These are phyloP conservation scores for Paramecium tetraurelia DNA, from an alignment of 73 alveolate species.

Conservation along the genomic window DNA sequence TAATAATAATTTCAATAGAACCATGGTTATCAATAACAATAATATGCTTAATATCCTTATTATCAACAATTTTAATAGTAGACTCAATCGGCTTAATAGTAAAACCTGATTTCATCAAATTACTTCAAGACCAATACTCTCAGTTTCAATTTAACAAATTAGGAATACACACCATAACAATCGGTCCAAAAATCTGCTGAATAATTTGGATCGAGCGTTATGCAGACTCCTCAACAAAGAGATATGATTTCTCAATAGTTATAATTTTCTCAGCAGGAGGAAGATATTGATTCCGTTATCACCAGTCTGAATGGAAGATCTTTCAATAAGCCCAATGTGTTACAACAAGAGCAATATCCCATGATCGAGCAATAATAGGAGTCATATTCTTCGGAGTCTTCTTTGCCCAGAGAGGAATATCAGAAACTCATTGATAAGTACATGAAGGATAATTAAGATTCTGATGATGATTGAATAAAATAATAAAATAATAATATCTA, in stretches of 20 bases:
- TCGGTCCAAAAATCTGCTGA: constrained; percentile 16
- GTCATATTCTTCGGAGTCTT: constrained; percentile 6
- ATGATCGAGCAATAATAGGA: neutral
- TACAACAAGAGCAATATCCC: neutral
- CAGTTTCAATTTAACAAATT: constrained; percentile 41
- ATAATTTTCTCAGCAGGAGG: neutral
- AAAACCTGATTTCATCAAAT: neutral
- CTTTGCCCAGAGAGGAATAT: constrained; percentile 36
- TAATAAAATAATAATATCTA: neutral
- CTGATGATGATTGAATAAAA: neutral
- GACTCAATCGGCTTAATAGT: neutral
- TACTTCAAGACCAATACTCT: neutral
- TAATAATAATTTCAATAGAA: neutral
- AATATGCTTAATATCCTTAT: neutral
- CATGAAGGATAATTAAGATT: constrained; percentile 1
- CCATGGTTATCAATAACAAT: neutral
- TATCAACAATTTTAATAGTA: neutral
- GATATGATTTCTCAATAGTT: neutral
- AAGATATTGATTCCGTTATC: constrained; percentile 15
- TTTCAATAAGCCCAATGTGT: neutral
- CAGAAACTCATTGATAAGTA: neutral
- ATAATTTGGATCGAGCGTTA: constrained; percentile 27
- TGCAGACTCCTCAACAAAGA: constrained; percentile 19
- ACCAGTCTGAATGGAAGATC: constrained; percentile 21
- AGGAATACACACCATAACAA: constrained; percentile 25